Percentiles rank a stretch among this genome's conserved stretches.
Evolutionary conservation across 2,329 filamentous ascomycete genomes (phyloP).

Genomic region (Biscogniauxia mediterranea): DNA sequence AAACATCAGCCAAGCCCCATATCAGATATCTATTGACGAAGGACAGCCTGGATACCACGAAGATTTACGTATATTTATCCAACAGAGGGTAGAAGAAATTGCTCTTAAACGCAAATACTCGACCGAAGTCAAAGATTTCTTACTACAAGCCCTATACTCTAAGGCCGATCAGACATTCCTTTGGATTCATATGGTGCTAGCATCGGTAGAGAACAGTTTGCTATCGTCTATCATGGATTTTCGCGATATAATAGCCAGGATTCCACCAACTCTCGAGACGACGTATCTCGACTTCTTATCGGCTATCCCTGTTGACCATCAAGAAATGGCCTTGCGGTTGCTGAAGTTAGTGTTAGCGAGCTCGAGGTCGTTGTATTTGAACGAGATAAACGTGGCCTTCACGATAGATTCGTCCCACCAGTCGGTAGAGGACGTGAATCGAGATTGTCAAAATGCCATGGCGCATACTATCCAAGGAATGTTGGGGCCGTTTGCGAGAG

Average conservation of each 20-base stretch:
- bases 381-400: slow-evolving; percentile 36
- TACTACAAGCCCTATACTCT: slow-evolving; percentile 30
- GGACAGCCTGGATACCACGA: slow-evolving; percentile 19
- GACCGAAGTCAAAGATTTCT: slow-evolving; percentile 24
- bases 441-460: slow-evolving; percentile 30
- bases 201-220: slow-evolving; percentile 30
- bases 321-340: slow-evolving; percentile 27
- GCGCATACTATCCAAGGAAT: slow-evolving; percentile 30
- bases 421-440: slow-evolving; percentile 22
- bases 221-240: slow-evolving; percentile 27
- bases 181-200: slow-evolving; percentile 38
- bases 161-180: slow-evolving; percentile 38
- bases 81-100: slow-evolving; percentile 32
- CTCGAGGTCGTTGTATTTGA: slow-evolving; percentile 32
- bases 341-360: slow-evolving; percentile 35
- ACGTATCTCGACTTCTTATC: slow-evolving; percentile 34
- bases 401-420: slow-evolving; percentile 26
- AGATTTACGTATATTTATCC: slow-evolving; percentile 35
- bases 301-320: slow-evolving; percentile 25
- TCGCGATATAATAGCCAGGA: slow-evolving; percentile 29
- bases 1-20: not conserved
- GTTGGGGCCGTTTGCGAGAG: slow-evolving; percentile 34
- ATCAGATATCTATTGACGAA: slow-evolving; percentile 25
- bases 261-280: slow-evolving; percentile 31
- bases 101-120: slow-evolving; percentile 24